Base-by-base conservation (phyloP, 2,329 filamentous ascomycete genomes). In the Nemania sp. region DNA sequence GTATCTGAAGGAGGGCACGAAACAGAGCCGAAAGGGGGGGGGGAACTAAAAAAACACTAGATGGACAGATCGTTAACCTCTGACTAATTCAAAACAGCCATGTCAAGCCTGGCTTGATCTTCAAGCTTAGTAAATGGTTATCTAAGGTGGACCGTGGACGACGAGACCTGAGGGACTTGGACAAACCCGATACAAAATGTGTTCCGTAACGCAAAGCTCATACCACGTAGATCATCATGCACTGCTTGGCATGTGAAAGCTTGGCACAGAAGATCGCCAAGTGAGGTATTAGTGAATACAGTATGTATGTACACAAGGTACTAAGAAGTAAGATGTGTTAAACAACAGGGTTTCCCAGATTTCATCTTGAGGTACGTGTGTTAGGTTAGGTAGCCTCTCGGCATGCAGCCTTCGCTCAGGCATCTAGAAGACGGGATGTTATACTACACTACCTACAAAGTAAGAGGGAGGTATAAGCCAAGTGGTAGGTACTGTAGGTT, bases 151-250 rank as follows among this genome's bases (percentile, higher is more conserved):
- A n/a, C n/a, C n/a, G n/a, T n/a, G n/a, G n/a, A 54, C 25, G 54
- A 64, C 42, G 56, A 65, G 60, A 68, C 54, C 54, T 58, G 59
- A 51, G 50, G 52, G 66, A 60, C 57, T 54, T 54, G 59, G 65
- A 55, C 64, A 56, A 69, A 70, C 75, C 73, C 71, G 73, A 76
- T 63, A 74, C 73, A 69, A 67, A 60, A 70, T 68, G 64, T 67
- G 73, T 75, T 75, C 71, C 71, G 72, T 57, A 63, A 59, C 62
- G 57, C 63, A 51, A 62, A 65, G 45, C 53, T 25, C 43, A 55
- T 18, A 47, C 32, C 49, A 52, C 4, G 25, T 51, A 35, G 37
- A 56, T 42, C 18, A 21, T 60, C 53, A 63, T 60, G 60, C 60
- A 54, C 51, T 54, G 35, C 53, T 34, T 57, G 48, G 46, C 52